Evolutionary conservation across 2,329 filamentous ascomycete genomes (phyloP).

Genomic region (Stenocarpella maydis): DNA sequence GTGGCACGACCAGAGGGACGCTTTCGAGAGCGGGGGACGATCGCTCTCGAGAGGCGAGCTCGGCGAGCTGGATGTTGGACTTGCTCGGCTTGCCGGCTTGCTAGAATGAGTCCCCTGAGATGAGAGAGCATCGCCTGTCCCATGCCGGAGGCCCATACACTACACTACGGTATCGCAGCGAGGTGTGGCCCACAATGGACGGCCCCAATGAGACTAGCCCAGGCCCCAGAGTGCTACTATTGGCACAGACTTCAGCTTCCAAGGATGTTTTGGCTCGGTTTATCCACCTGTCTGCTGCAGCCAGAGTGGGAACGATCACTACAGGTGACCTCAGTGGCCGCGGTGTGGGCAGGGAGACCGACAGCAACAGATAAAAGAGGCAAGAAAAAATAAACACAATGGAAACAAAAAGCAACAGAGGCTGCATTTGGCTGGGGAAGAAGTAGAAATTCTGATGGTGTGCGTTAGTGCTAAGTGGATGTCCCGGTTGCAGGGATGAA

Average conservation of each 20-base stretch:
- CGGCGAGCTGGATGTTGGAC: neutral
- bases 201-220: neutral
- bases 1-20: neutral
- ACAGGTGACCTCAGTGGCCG: neutral
- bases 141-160: neutral
- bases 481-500: neutral
- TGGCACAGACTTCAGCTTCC: conserved; percentile 25
- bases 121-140: conserved; percentile 11
- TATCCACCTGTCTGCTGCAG: conserved; percentile 14
- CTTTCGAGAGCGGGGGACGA: neutral
- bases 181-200: neutral
- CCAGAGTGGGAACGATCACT: conserved; percentile 9
- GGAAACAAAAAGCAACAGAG: neutral
- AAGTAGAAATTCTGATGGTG: neutral
- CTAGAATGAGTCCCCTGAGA: conserved; percentile 23
- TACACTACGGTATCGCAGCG: neutral
- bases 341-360: neutral
- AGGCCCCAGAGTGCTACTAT: conserved; percentile 6
- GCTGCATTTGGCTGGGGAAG: neutral
- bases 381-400: too few relatives aligned
- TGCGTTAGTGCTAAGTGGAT: neutral
- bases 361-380: neutral
- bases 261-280: conserved; percentile 14
- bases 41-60: neutral
- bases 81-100: conserved; percentile 4